These are phyloP conservation scores for Acarospora socialis DNA, from an alignment of 2,329 filamentous ascomycete species.

Conservation along the genomic window DNA sequence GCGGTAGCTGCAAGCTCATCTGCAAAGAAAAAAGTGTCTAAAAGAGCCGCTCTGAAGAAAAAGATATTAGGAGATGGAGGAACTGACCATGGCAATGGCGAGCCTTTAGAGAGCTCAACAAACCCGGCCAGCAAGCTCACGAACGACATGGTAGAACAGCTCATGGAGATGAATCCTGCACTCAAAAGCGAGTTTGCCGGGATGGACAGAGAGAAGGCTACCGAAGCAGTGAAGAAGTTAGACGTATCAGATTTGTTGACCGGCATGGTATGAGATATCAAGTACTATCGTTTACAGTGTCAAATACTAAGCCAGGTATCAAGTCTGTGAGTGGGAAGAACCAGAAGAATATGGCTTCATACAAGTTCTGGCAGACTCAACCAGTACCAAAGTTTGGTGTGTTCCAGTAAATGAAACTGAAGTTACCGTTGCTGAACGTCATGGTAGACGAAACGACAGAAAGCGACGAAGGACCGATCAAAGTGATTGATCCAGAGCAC, in stretches of 20 bases:
- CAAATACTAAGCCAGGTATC: constrained; percentile 17
- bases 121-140: constrained; percentile 13
- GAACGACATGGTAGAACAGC: constrained; percentile 16
- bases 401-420: constrained; percentile 1
- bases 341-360: constrained; percentile 87
- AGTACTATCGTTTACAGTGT: not conserved
- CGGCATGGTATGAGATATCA: constrained; percentile 24
- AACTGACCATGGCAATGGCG: constrained; percentile 11
- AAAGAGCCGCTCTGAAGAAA: constrained; percentile 18
- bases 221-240: constrained; percentile 36
- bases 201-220: constrained; percentile 46
- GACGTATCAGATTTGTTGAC: constrained; percentile 35
- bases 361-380: constrained; percentile 98
- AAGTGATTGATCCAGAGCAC: constrained; percentile 60
- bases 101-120: constrained; percentile 7
- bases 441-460: constrained; percentile 35
- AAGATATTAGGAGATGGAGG: constrained; percentile 5
- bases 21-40: constrained; percentile 49
- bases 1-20: constrained; percentile 18
- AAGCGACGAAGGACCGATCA: constrained; percentile 58
- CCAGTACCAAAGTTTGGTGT: constrained; percentile 72
- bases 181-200: constrained; percentile 61
- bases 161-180: constrained; percentile 41
- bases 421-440: constrained; percentile 1
- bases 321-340: constrained; percentile 66